Base-by-base conservation (phyloP, 192 early-diverging fungal genomes). In the Helicostylum pulchrum region DNA sequence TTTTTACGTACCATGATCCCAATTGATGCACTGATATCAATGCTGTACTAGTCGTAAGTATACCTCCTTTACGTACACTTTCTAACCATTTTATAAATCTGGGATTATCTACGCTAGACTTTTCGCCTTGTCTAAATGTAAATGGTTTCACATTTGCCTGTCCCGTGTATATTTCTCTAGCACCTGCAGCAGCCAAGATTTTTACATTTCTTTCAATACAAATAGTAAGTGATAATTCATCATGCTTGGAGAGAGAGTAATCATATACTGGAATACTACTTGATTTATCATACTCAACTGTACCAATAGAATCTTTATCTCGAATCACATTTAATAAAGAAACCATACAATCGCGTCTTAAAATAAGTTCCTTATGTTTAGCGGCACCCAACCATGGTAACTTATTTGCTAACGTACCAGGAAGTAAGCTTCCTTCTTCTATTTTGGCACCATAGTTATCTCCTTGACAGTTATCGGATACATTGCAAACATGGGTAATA, bases 11-110 rank as follows among this genome's bases (percentile, higher is more conserved):
- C 79, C 78, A 80, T 17, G 84, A 69, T 52, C 83, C 79, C 78
- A 87, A 84, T 62, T 91, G 91, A 80, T 93, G 88, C 4, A 84
- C 84, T 66, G 61, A 67, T 7, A 80, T 73, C 31, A 88, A 21
- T 8, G 50, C 52, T 34, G 74, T 45, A 17, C 72, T 72, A 48
- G 62, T 62, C 2, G 70, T 32, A 11, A 64, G 49, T 36, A 80
- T 15, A 14, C 80, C 74, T n/a, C 44, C 39, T 48, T 66, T 74
- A 42, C 57, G 68, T 8, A 75, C 67, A 42, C 53, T 63, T 6
- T 64, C 71, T 30, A 48, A 10, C 70, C 67, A 64, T 70, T 84
- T 43, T 10, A 58, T 34, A 47, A 63, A 72, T 2, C 74, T 58
- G 21, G 58, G 54, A 23, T 68, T 68, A 52, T 77, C 78, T 9